A percentile compares a stretch with the other conserved stretches of the same genome.
Evolutionary conservation across 768 basidiomycete genomes (phyloP).

Genomic region (Pleurotus salmoneostramineus): DNA sequence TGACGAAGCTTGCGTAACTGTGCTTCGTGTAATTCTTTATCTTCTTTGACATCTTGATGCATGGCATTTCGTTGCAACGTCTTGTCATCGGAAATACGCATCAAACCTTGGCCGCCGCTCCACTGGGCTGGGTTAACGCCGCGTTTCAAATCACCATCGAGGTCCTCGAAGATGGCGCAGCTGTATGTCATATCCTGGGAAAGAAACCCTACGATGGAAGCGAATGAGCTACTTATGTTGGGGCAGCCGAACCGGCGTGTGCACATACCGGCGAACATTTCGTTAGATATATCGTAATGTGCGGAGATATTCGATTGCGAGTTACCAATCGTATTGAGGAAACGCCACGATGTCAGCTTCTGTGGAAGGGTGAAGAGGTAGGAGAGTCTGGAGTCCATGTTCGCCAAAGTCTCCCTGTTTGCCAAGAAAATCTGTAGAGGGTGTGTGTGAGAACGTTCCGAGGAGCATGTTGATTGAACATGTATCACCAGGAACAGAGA

Average conservation of each 20-base stretch:
- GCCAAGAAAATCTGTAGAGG: slow-evolving; percentile 55
- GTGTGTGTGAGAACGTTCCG: not conserved
- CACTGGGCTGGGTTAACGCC: slow-evolving; percentile 20
- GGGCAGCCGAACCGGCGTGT: slow-evolving; percentile 8
- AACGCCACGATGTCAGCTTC: slow-evolving; percentile 52
- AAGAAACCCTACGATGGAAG: slow-evolving; percentile 39
- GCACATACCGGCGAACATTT: slow-evolving; percentile 58
- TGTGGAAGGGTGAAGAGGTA: slow-evolving; percentile 51
- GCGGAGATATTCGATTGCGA: slow-evolving; percentile 67
- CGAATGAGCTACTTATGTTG: not conserved
- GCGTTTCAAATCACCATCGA: slow-evolving; percentile 52
- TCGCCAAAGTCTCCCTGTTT: slow-evolving; percentile 46
- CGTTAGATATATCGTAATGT: slow-evolving; percentile 78
- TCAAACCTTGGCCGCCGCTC: slow-evolving; percentile 32
- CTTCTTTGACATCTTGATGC: slow-evolving; percentile 12
- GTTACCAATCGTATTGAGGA: slow-evolving; percentile 64
- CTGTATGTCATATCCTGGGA: slow-evolving; percentile 78
- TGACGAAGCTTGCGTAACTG: slow-evolving; percentile 61
- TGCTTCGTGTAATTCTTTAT: slow-evolving; percentile 33
- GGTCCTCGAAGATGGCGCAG: slow-evolving; percentile 62
- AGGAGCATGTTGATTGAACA: too few relatives aligned
- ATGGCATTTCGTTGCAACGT: slow-evolving; percentile 12
- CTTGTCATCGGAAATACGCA: slow-evolving; percentile 17
- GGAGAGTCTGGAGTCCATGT: slow-evolving; percentile 45
- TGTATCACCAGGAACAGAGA: slow-evolving; percentile 64